Conservation (phyloP, 1,139 yeast genomes). For the Nakaseomyces uthaithaninus region DNA sequence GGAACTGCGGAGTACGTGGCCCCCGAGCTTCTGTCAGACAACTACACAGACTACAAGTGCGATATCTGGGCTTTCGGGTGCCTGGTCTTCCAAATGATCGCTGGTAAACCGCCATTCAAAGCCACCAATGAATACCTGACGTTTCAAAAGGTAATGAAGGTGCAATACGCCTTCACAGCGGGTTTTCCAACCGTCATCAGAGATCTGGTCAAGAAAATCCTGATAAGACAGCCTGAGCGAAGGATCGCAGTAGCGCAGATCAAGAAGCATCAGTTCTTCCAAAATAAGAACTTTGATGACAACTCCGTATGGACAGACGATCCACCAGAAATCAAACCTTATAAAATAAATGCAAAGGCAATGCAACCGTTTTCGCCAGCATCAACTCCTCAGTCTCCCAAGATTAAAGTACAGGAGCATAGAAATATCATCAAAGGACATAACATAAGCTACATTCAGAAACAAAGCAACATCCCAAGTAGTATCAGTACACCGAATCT, state of each 20-base stretch:
- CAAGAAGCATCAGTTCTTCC: slow-evolving; percentile 68
- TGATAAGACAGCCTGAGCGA: slow-evolving; percentile 57
- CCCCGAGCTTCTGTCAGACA: slow-evolving; percentile 78
- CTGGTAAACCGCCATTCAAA: slow-evolving; percentile 90
- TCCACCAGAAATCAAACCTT: slow-evolving; percentile 76
- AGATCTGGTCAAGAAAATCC: slow-evolving; percentile 56
- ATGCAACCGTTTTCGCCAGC: slow-evolving; percentile 36
- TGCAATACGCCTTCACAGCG: slow-evolving; percentile 71
- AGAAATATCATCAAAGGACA: not conserved
- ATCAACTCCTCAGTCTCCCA: not conserved
- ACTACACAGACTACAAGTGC: slow-evolving; percentile 73
- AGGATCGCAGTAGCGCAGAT: slow-evolving; percentile 64
- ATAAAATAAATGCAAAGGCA: slow-evolving; percentile 42
- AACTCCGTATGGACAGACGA: slow-evolving; percentile 53
- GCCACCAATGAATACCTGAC: slow-evolving; percentile 87
- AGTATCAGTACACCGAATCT: slow-evolving; percentile 5
- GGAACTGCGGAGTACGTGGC: slow-evolving; percentile 72
- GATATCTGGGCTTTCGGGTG: slow-evolving; percentile 97
- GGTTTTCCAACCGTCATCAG: slow-evolving; percentile 63
- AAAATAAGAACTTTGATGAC: slow-evolving; percentile 52
- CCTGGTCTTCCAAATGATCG: slow-evolving; percentile 78
- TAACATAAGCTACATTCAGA: slow-evolving; percentile 1
- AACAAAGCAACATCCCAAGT: not conserved
- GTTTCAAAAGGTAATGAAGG: slow-evolving; percentile 78
- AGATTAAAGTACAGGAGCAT: not conserved